phyloP scores from a whole-genome alignment of 495 filamentous ascomycete genomes.

The Podospora anserina region DNA sequence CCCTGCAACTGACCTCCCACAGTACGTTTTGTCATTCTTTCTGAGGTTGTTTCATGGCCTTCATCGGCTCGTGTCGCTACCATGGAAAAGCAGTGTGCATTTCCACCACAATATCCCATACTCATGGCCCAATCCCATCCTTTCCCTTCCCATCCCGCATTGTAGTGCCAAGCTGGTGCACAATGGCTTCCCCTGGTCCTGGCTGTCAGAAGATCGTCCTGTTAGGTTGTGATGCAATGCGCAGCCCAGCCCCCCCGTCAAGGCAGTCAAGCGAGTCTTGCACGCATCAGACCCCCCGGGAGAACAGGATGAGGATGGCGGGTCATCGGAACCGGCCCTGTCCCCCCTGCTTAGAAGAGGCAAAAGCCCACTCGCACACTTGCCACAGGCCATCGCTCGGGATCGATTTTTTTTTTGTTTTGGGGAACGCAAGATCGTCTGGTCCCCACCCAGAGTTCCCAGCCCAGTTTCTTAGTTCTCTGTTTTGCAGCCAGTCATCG shows the following conservation, averaged over 20 bases:
- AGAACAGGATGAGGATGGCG: slow-evolving; percentile 10
- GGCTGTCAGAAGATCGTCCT: background rate
- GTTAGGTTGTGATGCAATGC: slow-evolving; percentile 18
- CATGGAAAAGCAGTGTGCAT: background rate
- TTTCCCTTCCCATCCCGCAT: background rate
- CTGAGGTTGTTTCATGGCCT: background rate
- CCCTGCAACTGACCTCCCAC: background rate
- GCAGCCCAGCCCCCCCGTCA: slow-evolving; percentile 10
- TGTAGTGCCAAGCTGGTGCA: slow-evolving; percentile 5
- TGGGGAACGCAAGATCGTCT: slow-evolving; percentile 16
- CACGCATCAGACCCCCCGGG: slow-evolving; percentile 1
- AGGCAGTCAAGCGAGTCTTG: slow-evolving; percentile 6
- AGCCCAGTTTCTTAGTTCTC: slow-evolving; percentile 20
- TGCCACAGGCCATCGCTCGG: slow-evolving; percentile 22
- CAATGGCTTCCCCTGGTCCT: background rate
- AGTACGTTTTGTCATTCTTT: background rate
- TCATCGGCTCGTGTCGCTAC: background rate
- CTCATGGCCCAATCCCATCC: background rate
- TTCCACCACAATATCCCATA: background rate
- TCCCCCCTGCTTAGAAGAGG: slow-evolving; percentile 3
- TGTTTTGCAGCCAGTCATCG: slow-evolving; percentile 30
- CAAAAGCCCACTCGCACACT: slow-evolving; percentile 27
- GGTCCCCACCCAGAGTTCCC: slow-evolving; percentile 21
- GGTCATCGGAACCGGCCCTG: slow-evolving; percentile 12
- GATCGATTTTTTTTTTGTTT: slow-evolving; percentile 7